phyloP scores from a whole-genome alignment of 2,329 filamentous ascomycete species.

The Stylonectria norvegica region DNA sequence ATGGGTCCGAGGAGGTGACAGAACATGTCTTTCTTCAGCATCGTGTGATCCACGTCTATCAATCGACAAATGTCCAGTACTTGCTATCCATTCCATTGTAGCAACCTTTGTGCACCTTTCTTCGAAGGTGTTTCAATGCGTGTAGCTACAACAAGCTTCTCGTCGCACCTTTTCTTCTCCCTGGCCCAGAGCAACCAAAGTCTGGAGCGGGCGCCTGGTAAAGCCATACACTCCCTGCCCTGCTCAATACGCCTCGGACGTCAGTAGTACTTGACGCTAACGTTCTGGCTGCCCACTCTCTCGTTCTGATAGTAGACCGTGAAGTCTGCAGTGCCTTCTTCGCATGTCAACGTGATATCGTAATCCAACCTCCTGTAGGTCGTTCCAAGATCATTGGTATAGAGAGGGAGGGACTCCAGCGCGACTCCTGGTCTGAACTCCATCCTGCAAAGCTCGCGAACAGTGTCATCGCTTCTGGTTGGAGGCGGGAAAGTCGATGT shows the following conservation, averaged over 20 bases:
- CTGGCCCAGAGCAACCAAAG: no score
- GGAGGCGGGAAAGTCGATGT: slow-evolving; percentile 3
- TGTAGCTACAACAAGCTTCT: no score
- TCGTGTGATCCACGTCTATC: no score
- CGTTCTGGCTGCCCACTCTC: slow-evolving; percentile 12
- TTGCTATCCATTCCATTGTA: no score
- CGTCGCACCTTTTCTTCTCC: no score
- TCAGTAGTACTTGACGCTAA: slow-evolving; percentile 21
- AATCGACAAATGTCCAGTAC: no score
- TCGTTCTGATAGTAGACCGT: slow-evolving; percentile 9
- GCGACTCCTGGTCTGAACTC: slow-evolving; percentile 12
- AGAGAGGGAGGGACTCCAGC: slow-evolving; percentile 6
- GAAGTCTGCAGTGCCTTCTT: slow-evolving; percentile 22
- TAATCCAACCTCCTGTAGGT: slow-evolving; percentile 3
- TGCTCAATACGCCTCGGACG: background rate
- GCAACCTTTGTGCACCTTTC: no score
- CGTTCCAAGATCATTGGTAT: slow-evolving; percentile 10
- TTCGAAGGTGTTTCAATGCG: no score
- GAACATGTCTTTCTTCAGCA: no score
- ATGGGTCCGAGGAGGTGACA: no score
- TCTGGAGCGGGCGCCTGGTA: no score
- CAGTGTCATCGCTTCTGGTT: rapidly evolving
- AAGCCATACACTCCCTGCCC: no score
- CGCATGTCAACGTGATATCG: slow-evolving; percentile 18
- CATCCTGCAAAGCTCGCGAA: slow-evolving; percentile 17